phyloP scores from a whole-genome alignment of 2,329 filamentous ascomycete species.

The Cercospora janseana region DNA sequence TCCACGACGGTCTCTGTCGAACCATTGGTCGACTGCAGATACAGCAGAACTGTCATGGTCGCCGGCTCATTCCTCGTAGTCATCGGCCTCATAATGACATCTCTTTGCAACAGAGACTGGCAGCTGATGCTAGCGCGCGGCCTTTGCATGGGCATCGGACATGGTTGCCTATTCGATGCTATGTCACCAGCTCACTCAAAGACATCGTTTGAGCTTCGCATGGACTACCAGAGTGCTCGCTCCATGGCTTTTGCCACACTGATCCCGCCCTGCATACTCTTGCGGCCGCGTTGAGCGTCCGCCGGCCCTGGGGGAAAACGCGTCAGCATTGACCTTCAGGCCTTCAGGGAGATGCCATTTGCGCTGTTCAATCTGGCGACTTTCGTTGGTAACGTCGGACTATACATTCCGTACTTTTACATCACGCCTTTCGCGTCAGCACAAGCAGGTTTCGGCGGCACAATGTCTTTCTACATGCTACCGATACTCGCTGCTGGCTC shows the following conservation, averaged over 20 bases:
- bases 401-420: conserved; percentile 54
- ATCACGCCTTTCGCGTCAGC: conserved; percentile 54
- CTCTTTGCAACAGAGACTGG: conserved; percentile 49
- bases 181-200: conserved; percentile 54
- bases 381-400: conserved; percentile 45
- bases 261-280: conserved; percentile 38
- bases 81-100: conserved; percentile 53
- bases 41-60: conserved; percentile 43
- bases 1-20: conserved; percentile 50
- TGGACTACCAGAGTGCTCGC: conserved; percentile 44
- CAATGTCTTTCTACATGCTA: conserved; percentile 63
- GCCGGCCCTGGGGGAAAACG: not conserved
- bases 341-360: conserved; percentile 41
- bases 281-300: not conserved
- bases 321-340: conserved; percentile 20
- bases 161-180: conserved; percentile 56
- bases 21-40: conserved; percentile 51
- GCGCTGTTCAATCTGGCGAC: conserved; percentile 36
- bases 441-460: not conserved
- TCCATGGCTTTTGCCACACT: conserved; percentile 46
- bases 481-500: conserved; percentile 63
- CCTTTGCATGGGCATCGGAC: conserved; percentile 40
- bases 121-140: conserved; percentile 55
- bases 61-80: conserved; percentile 43
- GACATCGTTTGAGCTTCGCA: conserved; percentile 40